phyloP scores from a whole-genome alignment of 2,329 filamentous ascomycete species.

The Ceratocystis alfenasii region DNA sequence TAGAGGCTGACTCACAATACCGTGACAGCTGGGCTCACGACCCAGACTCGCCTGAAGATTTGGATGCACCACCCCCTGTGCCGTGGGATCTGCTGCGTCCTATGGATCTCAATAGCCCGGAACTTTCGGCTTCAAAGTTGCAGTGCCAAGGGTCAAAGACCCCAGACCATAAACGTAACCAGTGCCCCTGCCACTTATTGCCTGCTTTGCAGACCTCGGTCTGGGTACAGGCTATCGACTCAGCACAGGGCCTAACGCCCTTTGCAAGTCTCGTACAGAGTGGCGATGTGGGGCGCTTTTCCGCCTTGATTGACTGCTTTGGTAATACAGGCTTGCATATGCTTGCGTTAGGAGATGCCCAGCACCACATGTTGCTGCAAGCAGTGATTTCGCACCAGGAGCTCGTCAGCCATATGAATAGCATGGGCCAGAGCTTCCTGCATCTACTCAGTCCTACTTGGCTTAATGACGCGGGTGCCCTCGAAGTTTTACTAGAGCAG shows the following conservation, averaged over 20 bases:
- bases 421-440: conserved; percentile 39
- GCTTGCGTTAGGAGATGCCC: conserved; percentile 32
- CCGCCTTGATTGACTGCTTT: conserved; percentile 31
- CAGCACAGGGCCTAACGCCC: not conserved
- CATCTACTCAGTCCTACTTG: conserved; percentile 33
- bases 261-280: conserved; percentile 12
- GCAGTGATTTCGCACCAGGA: conserved; percentile 3
- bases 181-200: conserved; percentile 28
- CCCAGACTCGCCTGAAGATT: conserved; percentile 25
- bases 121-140: not conserved
- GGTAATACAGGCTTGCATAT: conserved; percentile 40
- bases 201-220: conserved; percentile 25
- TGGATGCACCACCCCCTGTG: conserved; percentile 27
- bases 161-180: conserved; percentile 25
- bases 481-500: conserved; percentile 24
- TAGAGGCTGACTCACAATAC: not conserved
- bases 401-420: conserved; percentile 30
- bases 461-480: conserved; percentile 27
- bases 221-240: conserved; percentile 26
- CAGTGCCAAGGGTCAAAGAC: conserved; percentile 17
- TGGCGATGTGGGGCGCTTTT: conserved; percentile 11
- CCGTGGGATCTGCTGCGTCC: conserved; percentile 41
- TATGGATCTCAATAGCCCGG: conserved; percentile 20
- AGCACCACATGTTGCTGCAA: conserved; percentile 23
- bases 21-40: conserved; percentile 25